phyloP scores from a whole-genome alignment of 768 basidiomycete genomes.

The Tephrocybe sp. region DNA sequence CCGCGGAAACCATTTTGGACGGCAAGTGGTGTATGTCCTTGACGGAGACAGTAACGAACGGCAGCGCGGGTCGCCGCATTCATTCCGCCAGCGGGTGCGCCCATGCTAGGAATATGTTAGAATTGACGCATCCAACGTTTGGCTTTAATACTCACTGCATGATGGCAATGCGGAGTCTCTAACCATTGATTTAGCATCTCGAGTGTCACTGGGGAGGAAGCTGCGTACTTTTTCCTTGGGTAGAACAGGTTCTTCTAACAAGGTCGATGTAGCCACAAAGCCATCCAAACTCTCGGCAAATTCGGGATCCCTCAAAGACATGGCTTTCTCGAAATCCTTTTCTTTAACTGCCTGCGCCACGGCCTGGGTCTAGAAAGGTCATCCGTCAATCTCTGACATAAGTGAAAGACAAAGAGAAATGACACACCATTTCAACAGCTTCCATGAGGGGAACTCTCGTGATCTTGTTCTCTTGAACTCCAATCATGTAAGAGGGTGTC shows the following conservation, averaged over 20 bases:
- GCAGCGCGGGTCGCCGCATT: constrained; percentile 96
- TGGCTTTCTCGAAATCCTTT: constrained; percentile 84
- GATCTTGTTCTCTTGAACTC: constrained; percentile 93
- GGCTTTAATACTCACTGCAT: constrained; percentile 74
- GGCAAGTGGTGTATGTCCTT: constrained; percentile 90
- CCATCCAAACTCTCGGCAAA: constrained; percentile 84
- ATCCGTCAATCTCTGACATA: not conserved
- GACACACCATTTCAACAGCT: constrained; percentile 78
- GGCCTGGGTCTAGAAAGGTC: constrained; percentile 64
- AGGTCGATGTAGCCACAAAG: constrained; percentile 71
- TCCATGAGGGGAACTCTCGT: constrained; percentile 88
- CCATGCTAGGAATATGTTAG: constrained; percentile 56
- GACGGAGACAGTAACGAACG: constrained; percentile 87
- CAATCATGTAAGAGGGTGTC: constrained; percentile 97
- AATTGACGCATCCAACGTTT: not conserved
- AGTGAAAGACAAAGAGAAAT: constrained; percentile 3
- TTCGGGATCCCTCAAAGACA: constrained; percentile 88
- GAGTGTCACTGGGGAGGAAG: not conserved
- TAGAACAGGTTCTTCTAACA: constrained; percentile 53
- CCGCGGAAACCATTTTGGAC: constrained; percentile 97
- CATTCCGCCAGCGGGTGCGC: constrained; percentile 98
- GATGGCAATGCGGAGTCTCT: constrained; percentile 79
- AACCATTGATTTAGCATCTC: constrained; percentile 1
- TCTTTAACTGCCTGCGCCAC: constrained; percentile 79
- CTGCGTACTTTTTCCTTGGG: constrained; percentile 43